Conservation (phyloP, 306 rosid species). For the Corylus americana region DNA sequence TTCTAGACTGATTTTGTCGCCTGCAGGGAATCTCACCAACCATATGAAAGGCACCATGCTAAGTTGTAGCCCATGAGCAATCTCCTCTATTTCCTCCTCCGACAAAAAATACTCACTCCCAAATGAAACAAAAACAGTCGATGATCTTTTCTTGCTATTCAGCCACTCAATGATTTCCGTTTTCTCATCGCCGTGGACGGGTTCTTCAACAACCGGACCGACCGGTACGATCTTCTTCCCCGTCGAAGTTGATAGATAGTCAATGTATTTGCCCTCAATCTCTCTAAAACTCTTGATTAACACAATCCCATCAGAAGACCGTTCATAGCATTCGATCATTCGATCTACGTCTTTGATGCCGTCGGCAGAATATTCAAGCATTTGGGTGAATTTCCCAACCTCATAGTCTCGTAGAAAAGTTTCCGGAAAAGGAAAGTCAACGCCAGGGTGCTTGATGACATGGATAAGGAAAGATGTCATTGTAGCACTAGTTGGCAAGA, state of each 20-base stretch:
- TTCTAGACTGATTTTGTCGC: not conserved
- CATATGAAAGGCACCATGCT: conserved; percentile 31
- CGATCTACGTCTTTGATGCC: not conserved
- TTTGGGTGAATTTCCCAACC: not conserved
- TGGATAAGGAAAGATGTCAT: not conserved
- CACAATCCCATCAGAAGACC: not conserved
- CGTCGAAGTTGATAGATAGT: conserved; percentile 3
- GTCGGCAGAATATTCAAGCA: not conserved
- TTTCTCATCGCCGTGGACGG: not conserved
- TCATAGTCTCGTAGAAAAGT: not conserved
- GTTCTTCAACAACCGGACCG: conserved; percentile 27
- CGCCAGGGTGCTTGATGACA: not conserved
- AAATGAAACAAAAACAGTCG: conserved; percentile 30
- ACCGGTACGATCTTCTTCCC: conserved; percentile 24
- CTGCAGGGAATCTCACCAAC: conserved; percentile 24
- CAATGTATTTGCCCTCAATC: conserved; percentile 26
- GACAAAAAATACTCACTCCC: conserved; percentile 33
- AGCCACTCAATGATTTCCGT: conserved; percentile 12
- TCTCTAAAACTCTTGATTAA: conserved; percentile 11
- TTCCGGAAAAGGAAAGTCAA: conserved; percentile 7
- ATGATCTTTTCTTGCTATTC: conserved; percentile 2
- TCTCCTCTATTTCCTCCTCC: conserved; percentile 24
- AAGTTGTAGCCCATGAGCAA: conserved; percentile 23
- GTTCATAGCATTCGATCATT: not conserved
- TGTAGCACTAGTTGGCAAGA: conserved; percentile 1